A percentile compares a stretch with the other conserved stretches of the same genome.
These are phyloP conservation scores for Ogataea ramenticola DNA, from an alignment of 805 yeast species.

Conservation along the genomic window DNA sequence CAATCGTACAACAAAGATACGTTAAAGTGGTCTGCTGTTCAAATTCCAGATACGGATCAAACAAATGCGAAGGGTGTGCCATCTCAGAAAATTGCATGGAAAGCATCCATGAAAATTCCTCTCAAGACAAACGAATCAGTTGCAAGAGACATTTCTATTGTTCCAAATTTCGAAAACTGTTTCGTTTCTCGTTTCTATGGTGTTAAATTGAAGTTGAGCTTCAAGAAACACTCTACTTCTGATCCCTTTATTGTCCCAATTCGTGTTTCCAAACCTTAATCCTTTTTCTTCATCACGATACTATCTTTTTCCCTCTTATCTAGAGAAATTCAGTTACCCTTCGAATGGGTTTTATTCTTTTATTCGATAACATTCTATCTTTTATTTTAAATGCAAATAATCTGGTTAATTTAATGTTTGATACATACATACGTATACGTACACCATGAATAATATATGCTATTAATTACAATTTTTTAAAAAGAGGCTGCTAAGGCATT, in stretches of 20 bases:
- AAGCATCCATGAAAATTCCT: slow-evolving; percentile 5
- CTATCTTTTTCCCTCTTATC: not conserved
- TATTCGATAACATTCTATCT: too few relatives aligned
- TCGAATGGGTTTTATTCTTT: too few relatives aligned
- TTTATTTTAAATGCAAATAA: too few relatives aligned
- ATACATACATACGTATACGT: too few relatives aligned
- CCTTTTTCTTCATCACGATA: not conserved
- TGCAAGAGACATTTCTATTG: slow-evolving; percentile 39
- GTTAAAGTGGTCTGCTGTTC: slow-evolving; percentile 1
- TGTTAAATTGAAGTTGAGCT: slow-evolving; percentile 8
- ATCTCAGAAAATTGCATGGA: not conserved
- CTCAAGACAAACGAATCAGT: slow-evolving; percentile 1
- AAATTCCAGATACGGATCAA: not conserved
- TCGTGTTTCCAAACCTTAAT: slow-evolving; percentile 1
- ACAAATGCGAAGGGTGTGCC: too few relatives aligned
- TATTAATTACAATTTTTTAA: too few relatives aligned
- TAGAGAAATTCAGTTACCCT: too few relatives aligned
- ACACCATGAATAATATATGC: too few relatives aligned
- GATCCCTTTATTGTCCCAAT: slow-evolving; percentile 3
- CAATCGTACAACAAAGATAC: not conserved
- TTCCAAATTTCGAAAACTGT: slow-evolving; percentile 62
- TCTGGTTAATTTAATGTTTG: too few relatives aligned
- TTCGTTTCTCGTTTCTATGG: slow-evolving; percentile 52
- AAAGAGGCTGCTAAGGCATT: too few relatives aligned
- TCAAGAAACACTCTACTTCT: slow-evolving; percentile 1